Percentiles rank a stretch among this genome's conserved stretches.
These are phyloP conservation scores for Neonectria coccinea DNA, from an alignment of 2,329 filamentous ascomycete species.

Conservation along the genomic window DNA sequence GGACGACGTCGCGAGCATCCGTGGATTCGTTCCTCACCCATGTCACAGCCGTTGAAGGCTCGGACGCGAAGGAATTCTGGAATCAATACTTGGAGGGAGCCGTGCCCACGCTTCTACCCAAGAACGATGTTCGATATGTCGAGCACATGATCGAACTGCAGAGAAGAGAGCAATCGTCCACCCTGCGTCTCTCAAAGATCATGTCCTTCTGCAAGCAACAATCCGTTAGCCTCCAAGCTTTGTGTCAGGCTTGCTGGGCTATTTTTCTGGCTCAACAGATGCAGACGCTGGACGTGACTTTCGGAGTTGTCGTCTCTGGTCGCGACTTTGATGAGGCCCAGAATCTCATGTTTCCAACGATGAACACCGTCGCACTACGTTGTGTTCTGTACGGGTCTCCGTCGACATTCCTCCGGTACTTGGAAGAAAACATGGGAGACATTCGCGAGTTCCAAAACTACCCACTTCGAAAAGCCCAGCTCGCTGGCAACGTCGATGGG, in stretches of 20 bases:
- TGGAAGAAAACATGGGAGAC: constrained; percentile 76
- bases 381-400: constrained; percentile 77
- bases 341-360: constrained; percentile 83
- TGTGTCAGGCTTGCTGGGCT: constrained; percentile 83
- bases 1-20: constrained; percentile 55
- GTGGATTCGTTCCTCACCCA: constrained; percentile 64
- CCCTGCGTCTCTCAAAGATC: constrained; percentile 27
- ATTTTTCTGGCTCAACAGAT: constrained; percentile 73
- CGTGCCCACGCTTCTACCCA: constrained; percentile 50
- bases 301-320: constrained; percentile 86
- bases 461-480: constrained; percentile 77
- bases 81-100: constrained; percentile 70
- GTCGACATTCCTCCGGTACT: constrained; percentile 73
- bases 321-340: constrained; percentile 79
- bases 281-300: constrained; percentile 78
- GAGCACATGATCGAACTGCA: constrained; percentile 10
- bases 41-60: constrained; percentile 34
- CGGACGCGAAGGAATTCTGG: constrained; percentile 72
- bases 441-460: constrained; percentile 81
- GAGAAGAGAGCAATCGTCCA: constrained; percentile 33
- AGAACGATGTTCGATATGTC: background rate
- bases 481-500: constrained; percentile 51
- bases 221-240: constrained; percentile 78
- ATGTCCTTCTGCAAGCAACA: constrained; percentile 72
- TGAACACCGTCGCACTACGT: constrained; percentile 88